Conservation (phyloP, 2,329 filamentous ascomycete species). For the Cladobotryum mycophilum region DNA sequence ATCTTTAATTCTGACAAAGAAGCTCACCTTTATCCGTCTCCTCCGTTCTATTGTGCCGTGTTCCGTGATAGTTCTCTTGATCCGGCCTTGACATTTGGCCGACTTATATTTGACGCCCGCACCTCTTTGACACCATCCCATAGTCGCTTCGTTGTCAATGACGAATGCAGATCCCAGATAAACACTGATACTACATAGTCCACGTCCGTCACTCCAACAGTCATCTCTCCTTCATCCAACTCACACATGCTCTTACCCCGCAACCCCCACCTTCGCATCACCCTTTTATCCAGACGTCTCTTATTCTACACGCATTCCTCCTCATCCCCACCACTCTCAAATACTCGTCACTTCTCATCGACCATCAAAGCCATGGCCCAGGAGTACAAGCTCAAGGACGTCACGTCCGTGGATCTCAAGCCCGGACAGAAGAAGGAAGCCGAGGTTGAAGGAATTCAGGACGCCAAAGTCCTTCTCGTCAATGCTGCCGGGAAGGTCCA, state of each 20-base stretch:
- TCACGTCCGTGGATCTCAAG: constrained; percentile 67
- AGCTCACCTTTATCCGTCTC: no score
- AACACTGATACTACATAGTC: no score
- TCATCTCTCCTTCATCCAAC: not conserved
- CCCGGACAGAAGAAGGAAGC: constrained; percentile 80
- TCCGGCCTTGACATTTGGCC: no score
- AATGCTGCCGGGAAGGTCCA: constrained; percentile 71
- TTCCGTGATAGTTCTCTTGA: no score
- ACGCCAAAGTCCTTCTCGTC: constrained; percentile 78
- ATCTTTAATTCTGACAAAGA: no score
- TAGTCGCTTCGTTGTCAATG: no score
- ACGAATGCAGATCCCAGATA: no score
- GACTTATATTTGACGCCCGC: no score
- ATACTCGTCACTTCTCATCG: constrained; percentile 18
- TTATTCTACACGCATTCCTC: not conserved
- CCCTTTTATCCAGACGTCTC: not conserved
- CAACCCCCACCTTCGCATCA: constrained; percentile 11
- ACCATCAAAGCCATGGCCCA: constrained; percentile 40
- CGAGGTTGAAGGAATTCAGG: constrained; percentile 83
- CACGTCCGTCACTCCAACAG: not conserved
- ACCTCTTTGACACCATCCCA: no score
- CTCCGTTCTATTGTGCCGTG: no score
- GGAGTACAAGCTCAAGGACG: constrained; percentile 67
- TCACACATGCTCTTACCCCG: constrained; percentile 10
- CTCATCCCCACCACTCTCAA: not conserved